Evolutionary conservation across 1,284 basidiomycete species (phyloP), one percentile per base, ranked within the genome.

Genomic region (Phenoliferia sp.): DNA sequence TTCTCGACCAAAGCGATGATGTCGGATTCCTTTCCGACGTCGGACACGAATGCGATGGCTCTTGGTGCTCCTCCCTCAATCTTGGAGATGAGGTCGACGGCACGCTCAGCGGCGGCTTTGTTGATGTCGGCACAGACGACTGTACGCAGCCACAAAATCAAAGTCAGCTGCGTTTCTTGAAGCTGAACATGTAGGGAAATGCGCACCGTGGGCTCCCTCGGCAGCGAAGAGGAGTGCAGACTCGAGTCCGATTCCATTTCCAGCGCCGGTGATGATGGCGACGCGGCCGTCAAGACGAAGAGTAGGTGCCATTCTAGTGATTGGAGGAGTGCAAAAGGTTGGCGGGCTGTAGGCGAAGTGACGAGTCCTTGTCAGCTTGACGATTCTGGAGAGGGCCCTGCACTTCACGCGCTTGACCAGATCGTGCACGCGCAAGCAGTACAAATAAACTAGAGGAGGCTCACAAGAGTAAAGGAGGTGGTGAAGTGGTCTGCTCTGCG

Each of bases 181-280:
- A 48, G 39, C n/a, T 48, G 39, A 48, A 48, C 15, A 48, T 12
- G 39, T 48, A 22, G 39, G 22, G 22, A 22, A 48, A 22, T 48
- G 39, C 48, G 48, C 48, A 52, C 48, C 48, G 61, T 71, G 85
- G 19, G 92, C 92, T 58, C 94, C 94, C 79, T 98, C 94, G 66
- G 86, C 84, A 6, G 94, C 94, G 78, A 98, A 98, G 66, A 97
- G 85, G 69, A 96, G 83, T 28, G 92, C 88, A 1, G 92, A 89
- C 81, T 98, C 93, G 67, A 96, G 86, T 50, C 94, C 94, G 78
- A 98, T 96, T 17, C 94, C 95, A 61, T 77, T 77, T 50, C 78
- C 81, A 34, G 78, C 81, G 29, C 81, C 81, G 59, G 81, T 82
- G 72, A 82, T 76, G 70, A 82, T 76, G 71, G 76, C 77, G 57